Evolutionary conservation across 2,329 filamentous ascomycete genomes (phyloP).

Genomic region (Aspergillus nomiae): DNA sequence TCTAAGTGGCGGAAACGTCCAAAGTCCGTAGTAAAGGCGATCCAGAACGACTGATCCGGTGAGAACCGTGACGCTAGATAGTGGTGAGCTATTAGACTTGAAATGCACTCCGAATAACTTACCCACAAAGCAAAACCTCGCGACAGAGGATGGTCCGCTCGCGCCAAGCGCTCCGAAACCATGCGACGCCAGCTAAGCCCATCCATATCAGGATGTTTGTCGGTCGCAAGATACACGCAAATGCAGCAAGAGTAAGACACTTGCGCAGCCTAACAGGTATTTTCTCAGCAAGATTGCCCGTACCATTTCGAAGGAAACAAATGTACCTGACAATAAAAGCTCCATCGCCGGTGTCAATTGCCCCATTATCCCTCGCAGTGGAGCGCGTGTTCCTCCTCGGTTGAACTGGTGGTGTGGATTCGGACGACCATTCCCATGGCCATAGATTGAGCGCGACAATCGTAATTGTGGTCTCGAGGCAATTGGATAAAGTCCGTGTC

Average conservation of each 20-base stretch:
- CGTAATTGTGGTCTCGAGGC: slow-evolving; percentile 85
- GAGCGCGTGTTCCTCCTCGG: slow-evolving; percentile 6
- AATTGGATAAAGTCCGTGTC: slow-evolving; percentile 91
- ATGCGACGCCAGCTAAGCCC: slow-evolving; percentile 60
- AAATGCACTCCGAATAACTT: slow-evolving; percentile 18
- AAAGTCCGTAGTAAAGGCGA: slow-evolving; percentile 76
- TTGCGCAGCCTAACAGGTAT: slow-evolving; percentile 54
- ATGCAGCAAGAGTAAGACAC: slow-evolving; percentile 73
- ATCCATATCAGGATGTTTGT: slow-evolving; percentile 89
- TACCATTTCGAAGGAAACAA: no score
- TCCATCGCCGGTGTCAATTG: not conserved
- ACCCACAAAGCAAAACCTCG: slow-evolving; percentile 65
- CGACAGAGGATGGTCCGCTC: slow-evolving; percentile 57
- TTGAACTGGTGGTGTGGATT: slow-evolving; percentile 40
- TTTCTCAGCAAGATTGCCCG: not conserved
- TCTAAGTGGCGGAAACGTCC: slow-evolving; percentile 84
- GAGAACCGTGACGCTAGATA: slow-evolving; percentile 58
- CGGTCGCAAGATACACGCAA: slow-evolving; percentile 83
- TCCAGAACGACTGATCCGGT: slow-evolving; percentile 68
- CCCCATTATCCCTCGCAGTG: no score
- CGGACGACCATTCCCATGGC: slow-evolving; percentile 75
- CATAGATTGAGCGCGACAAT: slow-evolving; percentile 76
- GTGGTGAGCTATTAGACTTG: slow-evolving; percentile 12
- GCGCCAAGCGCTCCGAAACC: slow-evolving; percentile 47
- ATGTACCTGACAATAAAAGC: slow-evolving; percentile 29